Conservation (phyloP, 495 filamentous ascomycete species). For the Penicillium cinerascens region DNA sequence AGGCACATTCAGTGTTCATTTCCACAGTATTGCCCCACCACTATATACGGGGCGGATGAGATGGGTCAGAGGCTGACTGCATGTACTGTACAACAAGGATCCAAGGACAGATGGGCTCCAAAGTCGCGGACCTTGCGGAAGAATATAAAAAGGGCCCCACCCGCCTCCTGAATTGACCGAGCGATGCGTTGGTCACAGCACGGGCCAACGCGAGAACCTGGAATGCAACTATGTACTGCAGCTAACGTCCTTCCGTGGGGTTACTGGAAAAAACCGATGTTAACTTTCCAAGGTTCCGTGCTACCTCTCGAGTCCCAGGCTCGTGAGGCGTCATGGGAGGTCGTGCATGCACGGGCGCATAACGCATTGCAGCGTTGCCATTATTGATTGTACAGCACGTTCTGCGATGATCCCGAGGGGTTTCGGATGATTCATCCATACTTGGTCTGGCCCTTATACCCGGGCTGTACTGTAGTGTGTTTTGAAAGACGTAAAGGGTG, state of each 20-base stretch:
- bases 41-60: background rate
- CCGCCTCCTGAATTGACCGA: conserved; percentile 30
- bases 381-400: conserved; percentile 13
- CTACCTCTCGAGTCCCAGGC: background rate
- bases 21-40: background rate
- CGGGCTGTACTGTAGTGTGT: no score
- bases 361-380: conserved; percentile 9
- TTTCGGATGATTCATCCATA: background rate
- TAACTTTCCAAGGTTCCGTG: background rate
- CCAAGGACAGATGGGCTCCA: background rate
- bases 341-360: conserved; percentile 15
- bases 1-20: background rate
- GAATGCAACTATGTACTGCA: conserved; percentile 13
- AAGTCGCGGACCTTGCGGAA: conserved; percentile 23
- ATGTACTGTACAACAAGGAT: background rate
- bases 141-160: conserved; percentile 19
- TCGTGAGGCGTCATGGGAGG: background rate
- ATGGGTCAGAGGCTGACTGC: background rate
- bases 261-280: background rate
- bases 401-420: background rate
- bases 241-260: conserved; percentile 1
- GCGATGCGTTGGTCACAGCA: conserved; percentile 22
- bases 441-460: background rate
- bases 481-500: no score
- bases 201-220: conserved; percentile 6